Evolutionary conservation across 345 rosid genomes (phyloP).

Genomic region (Clarkia xantiana): DNA sequence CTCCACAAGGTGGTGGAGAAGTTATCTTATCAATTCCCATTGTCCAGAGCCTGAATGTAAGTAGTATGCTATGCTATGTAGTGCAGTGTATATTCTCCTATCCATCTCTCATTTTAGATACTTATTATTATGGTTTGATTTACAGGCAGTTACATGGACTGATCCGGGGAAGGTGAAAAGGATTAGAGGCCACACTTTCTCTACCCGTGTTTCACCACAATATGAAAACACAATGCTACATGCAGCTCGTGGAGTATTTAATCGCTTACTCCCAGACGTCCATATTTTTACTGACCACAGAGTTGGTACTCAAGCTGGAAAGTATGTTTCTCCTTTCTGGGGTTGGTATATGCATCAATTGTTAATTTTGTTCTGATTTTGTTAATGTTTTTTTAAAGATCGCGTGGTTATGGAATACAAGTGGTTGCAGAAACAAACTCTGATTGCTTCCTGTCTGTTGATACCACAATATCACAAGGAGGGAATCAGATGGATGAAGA

Average conservation of each 20-base stretch:
- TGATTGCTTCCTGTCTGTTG: conserved; percentile 71
- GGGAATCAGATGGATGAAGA: conserved; percentile 32
- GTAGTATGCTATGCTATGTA: conserved; percentile 11
- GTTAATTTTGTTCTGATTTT: not conserved
- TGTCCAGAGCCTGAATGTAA: conserved; percentile 40
- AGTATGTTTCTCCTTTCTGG: conserved; percentile 30
- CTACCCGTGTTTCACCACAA: conserved; percentile 53
- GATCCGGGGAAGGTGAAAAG: conserved; percentile 90
- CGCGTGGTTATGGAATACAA: conserved; percentile 87
- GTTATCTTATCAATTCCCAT: conserved; percentile 50
- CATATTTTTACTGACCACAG: conserved; percentile 59
- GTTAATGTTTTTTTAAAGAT: conserved; percentile 30
- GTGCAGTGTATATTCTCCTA: not conserved
- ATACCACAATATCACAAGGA: conserved; percentile 47
- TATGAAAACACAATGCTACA: conserved; percentile 67
- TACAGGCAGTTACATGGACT: conserved; percentile 60
- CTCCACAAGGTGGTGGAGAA: conserved; percentile 84
- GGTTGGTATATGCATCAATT: not conserved
- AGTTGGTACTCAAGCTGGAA: conserved; percentile 69
- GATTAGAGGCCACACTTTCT: conserved; percentile 78
- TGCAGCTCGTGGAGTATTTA: conserved; percentile 86
- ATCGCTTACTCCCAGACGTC: conserved; percentile 80
- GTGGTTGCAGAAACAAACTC: conserved; percentile 83
- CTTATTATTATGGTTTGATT: conserved; percentile 7
- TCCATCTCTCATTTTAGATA: not conserved